Conservation (phyloP, 169 alveolate genomes). For the Perkinsus chesapeaki region DNA sequence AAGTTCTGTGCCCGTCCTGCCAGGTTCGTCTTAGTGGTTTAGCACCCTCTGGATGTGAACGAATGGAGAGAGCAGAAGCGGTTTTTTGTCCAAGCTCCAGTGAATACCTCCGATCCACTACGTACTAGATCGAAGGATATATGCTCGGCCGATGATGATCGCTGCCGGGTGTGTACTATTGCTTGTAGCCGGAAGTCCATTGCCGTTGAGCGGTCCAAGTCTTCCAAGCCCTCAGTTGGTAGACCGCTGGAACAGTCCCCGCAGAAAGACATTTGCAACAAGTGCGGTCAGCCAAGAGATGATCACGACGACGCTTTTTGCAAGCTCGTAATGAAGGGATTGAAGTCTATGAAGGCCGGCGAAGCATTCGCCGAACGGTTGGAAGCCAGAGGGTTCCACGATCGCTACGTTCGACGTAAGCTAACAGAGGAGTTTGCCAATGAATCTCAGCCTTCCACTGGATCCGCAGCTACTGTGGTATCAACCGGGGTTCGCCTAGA, state of each 20-base stretch:
- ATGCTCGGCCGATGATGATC: neutral
- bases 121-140: neutral
- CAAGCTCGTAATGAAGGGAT: neutral
- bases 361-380: neutral
- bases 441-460: too few species aligned
- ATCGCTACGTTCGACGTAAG: neutral
- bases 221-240: neutral
- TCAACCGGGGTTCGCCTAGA: neutral
- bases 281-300: neutral
- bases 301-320: neutral
- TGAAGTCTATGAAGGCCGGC: neutral
- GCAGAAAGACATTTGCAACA: neutral
- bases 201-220: neutral
- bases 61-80: neutral
- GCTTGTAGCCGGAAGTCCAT: neutral
- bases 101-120: neutral
- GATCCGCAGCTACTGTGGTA: too few species aligned
- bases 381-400: neutral
- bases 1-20: neutral
- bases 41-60: neutral
- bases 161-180: neutral
- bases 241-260: neutral
- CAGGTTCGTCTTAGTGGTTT: neutral
- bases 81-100: neutral
- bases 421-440: neutral